Base-by-base conservation (phyloP, 2,329 filamentous ascomycete species). In the Neopestalotiopsis sp. region DNA sequence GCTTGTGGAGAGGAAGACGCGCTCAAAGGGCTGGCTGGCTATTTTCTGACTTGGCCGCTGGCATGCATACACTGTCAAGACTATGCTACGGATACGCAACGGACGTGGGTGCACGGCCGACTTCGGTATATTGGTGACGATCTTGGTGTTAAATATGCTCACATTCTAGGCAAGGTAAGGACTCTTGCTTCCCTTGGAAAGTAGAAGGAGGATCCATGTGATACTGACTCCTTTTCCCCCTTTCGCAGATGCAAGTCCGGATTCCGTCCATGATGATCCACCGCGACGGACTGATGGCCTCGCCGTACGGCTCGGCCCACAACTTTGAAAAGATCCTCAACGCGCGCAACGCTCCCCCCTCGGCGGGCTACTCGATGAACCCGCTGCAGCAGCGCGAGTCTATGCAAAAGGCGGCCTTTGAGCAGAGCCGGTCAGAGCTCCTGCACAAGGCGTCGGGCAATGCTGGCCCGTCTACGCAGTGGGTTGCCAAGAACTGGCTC, bases 211-310 rank as follows among this genome's bases (percentile, higher is more conserved):
- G 17, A 17, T n/a, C 45, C 6, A 49, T 10, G 14, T 52, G 45
- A 28, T 52, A 17, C 45, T 52, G 14, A 52, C 45, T 52, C 45
- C 9, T 52, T n/a, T n/a, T n/a, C 17, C 5, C 17, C 5, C 30
- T 12, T 10, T 10, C 17, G 1, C 64, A 89, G 88, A 81, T 89
- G 66, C 83, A 88, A 74, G 77, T 90, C 66, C 86, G 89, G 30
- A 82, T 90, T 20, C 89, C 89, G 2, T 90, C 87, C 0, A 90
- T 90, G 88, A 82, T 90, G 70, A 89, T 91, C 75, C 84, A 82
- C 34, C 80, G 84, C 45, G 87, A 89, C 73, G 82, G 82, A 4
- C 76, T 88, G 10, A 81, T 87, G 79, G 81, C 82, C 2, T 80
- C 78, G 62, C 82, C 83, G 2, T 83, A 82, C 67, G 79, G 81